Evolutionary conservation across 2,329 filamentous ascomycete species (phyloP), one percentile per base, ranked within the genome.

Genomic region (Aureobasidium melanogenum): DNA sequence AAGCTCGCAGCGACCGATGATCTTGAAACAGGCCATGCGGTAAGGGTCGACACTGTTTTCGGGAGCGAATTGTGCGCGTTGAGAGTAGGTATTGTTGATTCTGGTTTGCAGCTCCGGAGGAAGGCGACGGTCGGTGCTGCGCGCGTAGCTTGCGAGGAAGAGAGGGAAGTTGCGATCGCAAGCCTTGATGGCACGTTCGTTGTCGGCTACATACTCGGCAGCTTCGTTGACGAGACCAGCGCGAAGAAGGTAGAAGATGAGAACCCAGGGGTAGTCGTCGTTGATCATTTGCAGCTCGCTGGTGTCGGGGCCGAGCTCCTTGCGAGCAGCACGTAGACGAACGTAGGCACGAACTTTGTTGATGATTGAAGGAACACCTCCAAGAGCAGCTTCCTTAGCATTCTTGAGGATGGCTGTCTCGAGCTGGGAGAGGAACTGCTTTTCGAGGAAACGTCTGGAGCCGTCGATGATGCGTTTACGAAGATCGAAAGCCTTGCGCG

Each of bases 1-100:
- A 62, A 87, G 75, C 65, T 87, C 84, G 69, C 84, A 87, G 54
- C 84, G 91, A 48, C 95, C 94, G 67, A 99, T 88, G 64, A 99
- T 87, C 80, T 99, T 97, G 81, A 97, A 97, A 73, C 94, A 97
- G 51, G 93, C 92, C 85, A 96, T 92, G 59, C 91, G 87, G 77
- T 95, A 99, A 28, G 94, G 94, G 72, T 99, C 94, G 65, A 95
- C 86, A 1, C 89, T 89, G 70, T 92, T 88, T 62, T 94, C 89
- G 0, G 90, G 89, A 0, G 89, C 89, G 69, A 95, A 90, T 65
- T 90, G 87, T 28, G 87, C 83, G 48, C 91, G 87, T 72, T 95
- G 89, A 72, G 88, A 88, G 74, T 95, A 97, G 71, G 97, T 92
- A 65, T 88, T 90, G 67, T 88, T 89, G 75, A 96, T 96, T 65